A percentile compares a stretch with the other conserved stretches of the same genome.
These are phyloP conservation scores for Excoecaria agallocha DNA, from an alignment of 345 rosid genomes.

Conservation along the genomic window DNA sequence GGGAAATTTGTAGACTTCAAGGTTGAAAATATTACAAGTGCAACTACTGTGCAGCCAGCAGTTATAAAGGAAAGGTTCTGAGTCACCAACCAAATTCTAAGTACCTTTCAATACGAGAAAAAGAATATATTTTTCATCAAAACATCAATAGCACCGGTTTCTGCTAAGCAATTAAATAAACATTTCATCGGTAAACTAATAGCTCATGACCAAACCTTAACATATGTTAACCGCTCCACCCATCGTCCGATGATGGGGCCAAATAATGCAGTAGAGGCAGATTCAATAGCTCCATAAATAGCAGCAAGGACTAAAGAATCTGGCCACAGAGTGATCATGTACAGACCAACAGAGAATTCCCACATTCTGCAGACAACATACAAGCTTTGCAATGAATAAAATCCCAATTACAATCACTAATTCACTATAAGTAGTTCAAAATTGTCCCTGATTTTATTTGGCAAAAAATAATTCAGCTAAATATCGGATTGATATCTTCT, in stretches of 20 bases:
- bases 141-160: not conserved
- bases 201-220: slow-evolving; percentile 37
- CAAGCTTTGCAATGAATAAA: no score
- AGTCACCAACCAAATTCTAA: slow-evolving; percentile 63
- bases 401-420: no score
- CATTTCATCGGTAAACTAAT: not conserved
- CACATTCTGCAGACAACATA: slow-evolving; percentile 60
- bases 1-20: slow-evolving; percentile 40
- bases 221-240: slow-evolving; percentile 54
- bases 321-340: slow-evolving; percentile 90
- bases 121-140: not conserved
- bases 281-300: slow-evolving; percentile 72
- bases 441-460: not conserved
- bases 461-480: not conserved
- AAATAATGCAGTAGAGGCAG: slow-evolving; percentile 63
- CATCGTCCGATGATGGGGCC: slow-evolving; percentile 69
- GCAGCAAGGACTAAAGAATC: slow-evolving; percentile 78
- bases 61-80: slow-evolving; percentile 71
- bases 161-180: not conserved
- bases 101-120: slow-evolving; percentile 41
- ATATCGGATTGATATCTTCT: not conserved
- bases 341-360: slow-evolving; percentile 89
- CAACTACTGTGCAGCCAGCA: slow-evolving; percentile 68
- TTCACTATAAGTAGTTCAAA: not conserved
- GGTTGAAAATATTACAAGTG: slow-evolving; percentile 45